A percentile compares a stretch with the other conserved stretches of the same genome.
Conservation (phyloP, 495 filamentous ascomycete species). For the Ramalina intermedia region DNA sequence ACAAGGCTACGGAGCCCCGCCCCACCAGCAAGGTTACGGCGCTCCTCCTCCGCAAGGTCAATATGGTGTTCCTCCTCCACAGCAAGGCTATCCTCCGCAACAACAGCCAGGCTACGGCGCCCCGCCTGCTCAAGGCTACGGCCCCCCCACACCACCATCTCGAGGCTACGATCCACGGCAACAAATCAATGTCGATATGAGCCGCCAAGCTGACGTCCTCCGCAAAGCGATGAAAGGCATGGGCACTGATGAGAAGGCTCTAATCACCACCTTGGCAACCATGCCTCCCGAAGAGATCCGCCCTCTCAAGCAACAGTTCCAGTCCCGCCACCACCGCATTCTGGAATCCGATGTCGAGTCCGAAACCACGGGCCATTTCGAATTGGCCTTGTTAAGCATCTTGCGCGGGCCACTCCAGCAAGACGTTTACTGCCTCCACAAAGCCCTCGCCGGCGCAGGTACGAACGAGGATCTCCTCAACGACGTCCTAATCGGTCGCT, state of each 20-base stretch:
- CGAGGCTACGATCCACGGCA: slow-evolving; percentile 48
- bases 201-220: slow-evolving; percentile 49
- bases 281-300: slow-evolving; percentile 62
- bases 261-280: slow-evolving; percentile 50
- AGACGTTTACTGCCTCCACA: slow-evolving; percentile 49
- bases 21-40: slow-evolving; percentile 16
- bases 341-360: slow-evolving; percentile 60
- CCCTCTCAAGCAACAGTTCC: slow-evolving; percentile 51
- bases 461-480: slow-evolving; percentile 79
- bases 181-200: slow-evolving; percentile 48
- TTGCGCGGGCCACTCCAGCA: slow-evolving; percentile 61
- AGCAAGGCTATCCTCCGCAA: slow-evolving; percentile 22
- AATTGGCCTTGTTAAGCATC: slow-evolving; percentile 52
- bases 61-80: slow-evolving; percentile 24
- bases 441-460: slow-evolving; percentile 61
- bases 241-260: slow-evolving; percentile 66
- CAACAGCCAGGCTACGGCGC: slow-evolving; percentile 19
- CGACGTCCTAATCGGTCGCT: slow-evolving; percentile 68
- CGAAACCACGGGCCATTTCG: slow-evolving; percentile 62
- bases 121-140: slow-evolving; percentile 20
- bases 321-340: slow-evolving; percentile 41
- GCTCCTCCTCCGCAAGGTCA: slow-evolving; percentile 18
- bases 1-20: slow-evolving; percentile 16
- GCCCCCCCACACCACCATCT: slow-evolving; percentile 28
- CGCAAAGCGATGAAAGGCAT: slow-evolving; percentile 83